A percentile compares a stretch with the other conserved stretches of the same genome.
phyloP scores from a whole-genome alignment of 169 alveolate species.

The Eimeria necatrix region DNA sequence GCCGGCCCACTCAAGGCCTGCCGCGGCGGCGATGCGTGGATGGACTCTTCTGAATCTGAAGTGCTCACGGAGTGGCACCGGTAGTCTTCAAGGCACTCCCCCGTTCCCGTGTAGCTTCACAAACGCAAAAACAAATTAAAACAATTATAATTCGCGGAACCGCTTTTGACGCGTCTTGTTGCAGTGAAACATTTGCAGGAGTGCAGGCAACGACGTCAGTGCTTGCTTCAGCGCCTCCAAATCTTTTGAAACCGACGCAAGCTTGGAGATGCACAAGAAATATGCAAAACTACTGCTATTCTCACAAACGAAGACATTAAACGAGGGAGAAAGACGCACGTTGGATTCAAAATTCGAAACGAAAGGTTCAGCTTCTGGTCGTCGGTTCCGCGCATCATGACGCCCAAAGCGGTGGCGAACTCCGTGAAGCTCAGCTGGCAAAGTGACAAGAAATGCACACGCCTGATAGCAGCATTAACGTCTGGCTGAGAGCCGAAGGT shows the following conservation, averaged over 20 bases:
- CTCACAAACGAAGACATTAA: background rate
- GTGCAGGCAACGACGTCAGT: too few species aligned
- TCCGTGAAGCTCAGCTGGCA: slow-evolving; percentile 82
- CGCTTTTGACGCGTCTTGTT: too few species aligned
- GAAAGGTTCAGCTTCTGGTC: slow-evolving; percentile 82
- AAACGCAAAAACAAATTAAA: background rate
- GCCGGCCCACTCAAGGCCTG: slow-evolving; percentile 3
- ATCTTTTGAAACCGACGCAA: too few species aligned
- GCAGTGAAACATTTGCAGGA: too few species aligned
- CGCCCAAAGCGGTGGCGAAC: slow-evolving; percentile 81
- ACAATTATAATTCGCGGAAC: too few species aligned
- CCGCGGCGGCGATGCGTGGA: slow-evolving; percentile 22
- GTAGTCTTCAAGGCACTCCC: slow-evolving; percentile 57
- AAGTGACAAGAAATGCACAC: background rate
- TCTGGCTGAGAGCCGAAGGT: background rate
- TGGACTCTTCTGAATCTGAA: slow-evolving; percentile 28
- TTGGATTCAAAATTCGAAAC: slow-evolving; percentile 80
- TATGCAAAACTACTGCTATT: too few species aligned
- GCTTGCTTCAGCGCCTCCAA: too few species aligned
- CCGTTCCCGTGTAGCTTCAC: slow-evolving; percentile 70
- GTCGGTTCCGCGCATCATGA: slow-evolving; percentile 83
- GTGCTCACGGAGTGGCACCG: slow-evolving; percentile 46
- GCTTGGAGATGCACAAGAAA: too few species aligned
- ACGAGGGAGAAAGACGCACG: slow-evolving; percentile 35
- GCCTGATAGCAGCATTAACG: background rate